These are phyloP conservation scores for Yamadazyma diospyri DNA, from an alignment of 1,139 yeast genomes.

Conservation along the genomic window DNA sequence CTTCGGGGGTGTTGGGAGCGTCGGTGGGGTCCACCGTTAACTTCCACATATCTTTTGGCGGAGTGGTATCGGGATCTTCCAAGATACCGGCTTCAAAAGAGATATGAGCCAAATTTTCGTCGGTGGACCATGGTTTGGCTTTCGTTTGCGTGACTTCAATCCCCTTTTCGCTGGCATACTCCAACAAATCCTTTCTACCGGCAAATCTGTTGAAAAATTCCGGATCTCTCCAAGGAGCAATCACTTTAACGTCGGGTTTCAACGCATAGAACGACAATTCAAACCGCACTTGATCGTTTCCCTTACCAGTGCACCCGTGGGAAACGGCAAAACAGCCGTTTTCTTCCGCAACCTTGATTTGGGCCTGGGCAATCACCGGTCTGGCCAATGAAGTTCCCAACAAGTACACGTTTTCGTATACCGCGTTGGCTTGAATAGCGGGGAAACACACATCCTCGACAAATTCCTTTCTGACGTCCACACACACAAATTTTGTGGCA, in stretches of 20 bases:
- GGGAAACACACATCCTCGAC: slow-evolving; percentile 93
- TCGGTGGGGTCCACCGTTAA: slow-evolving; percentile 92
- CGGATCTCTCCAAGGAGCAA: slow-evolving; percentile 99
- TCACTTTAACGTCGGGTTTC: slow-evolving; percentile 93
- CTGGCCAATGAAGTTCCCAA: slow-evolving; percentile 97
- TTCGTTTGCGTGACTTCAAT: slow-evolving; percentile 96
- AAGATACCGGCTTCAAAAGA: slow-evolving; percentile 98
- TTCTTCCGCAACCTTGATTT: slow-evolving; percentile 91
- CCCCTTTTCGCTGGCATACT: slow-evolving; percentile 84
- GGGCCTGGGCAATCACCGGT: slow-evolving; percentile 98
- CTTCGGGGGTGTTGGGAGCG: slow-evolving; percentile 93
- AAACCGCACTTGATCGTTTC: slow-evolving; percentile 98
- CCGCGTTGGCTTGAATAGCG: slow-evolving; percentile 95
- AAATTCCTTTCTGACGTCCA: slow-evolving; percentile 88
- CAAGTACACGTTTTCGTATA: slow-evolving; percentile 93
- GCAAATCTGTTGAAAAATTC: slow-evolving; percentile 92
- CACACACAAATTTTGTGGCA: slow-evolving; percentile 91
- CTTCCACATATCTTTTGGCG: slow-evolving; percentile 99
- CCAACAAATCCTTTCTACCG: slow-evolving; percentile 93
- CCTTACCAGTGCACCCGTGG: slow-evolving; percentile 99
- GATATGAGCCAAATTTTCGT: slow-evolving; percentile 97
- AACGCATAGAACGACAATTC: slow-evolving; percentile 95
- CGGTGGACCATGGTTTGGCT: slow-evolving; percentile 99
- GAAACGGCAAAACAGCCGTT: slow-evolving; percentile 98
- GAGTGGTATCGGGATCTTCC: slow-evolving; percentile 97